Evolutionary conservation across 176 grass and related monocot species (phyloP).

Genomic region (Oryza rufipogon): DNA sequence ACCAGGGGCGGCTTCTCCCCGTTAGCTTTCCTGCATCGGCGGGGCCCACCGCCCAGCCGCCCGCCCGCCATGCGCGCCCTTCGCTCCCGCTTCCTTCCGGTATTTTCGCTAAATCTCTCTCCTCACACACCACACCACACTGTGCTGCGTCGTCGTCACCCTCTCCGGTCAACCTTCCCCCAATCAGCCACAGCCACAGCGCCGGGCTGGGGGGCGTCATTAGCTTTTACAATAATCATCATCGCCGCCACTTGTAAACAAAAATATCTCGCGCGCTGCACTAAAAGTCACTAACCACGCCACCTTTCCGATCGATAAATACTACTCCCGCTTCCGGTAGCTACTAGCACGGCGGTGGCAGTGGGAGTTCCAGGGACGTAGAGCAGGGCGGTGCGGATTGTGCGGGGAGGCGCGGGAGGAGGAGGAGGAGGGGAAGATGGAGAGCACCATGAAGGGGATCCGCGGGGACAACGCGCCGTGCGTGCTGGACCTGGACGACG

Average conservation of each 20-base stretch:
- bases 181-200: neutral
- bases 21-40: slow-evolving; percentile 18
- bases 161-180: slow-evolving; percentile 32
- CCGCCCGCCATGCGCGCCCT: slow-evolving; percentile 33
- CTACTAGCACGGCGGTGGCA: slow-evolving; percentile 26
- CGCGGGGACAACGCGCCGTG: slow-evolving; percentile 48
- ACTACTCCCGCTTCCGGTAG: slow-evolving; percentile 13
- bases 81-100: slow-evolving; percentile 45
- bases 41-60: slow-evolving; percentile 32
- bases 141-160: neutral
- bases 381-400: neutral
- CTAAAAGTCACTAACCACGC: slow-evolving; percentile 31
- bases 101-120: slow-evolving; percentile 17
- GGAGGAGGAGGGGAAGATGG: slow-evolving; percentile 55
- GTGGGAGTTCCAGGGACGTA: neutral
- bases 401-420: slow-evolving; percentile 8
- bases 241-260: neutral
- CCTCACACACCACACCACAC: too few species aligned
- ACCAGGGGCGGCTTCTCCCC: slow-evolving; percentile 23
- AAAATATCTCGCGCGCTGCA: slow-evolving; percentile 1
- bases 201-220: neutral
- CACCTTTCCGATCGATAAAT: slow-evolving; percentile 20
- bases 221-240: neutral
- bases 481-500: slow-evolving; percentile 70
- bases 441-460: slow-evolving; percentile 79